Evolutionary conservation across 495 filamentous ascomycete genomes (phyloP), one percentile per base, ranked within the genome.

Genomic region (Xylaria cubensis): DNA sequence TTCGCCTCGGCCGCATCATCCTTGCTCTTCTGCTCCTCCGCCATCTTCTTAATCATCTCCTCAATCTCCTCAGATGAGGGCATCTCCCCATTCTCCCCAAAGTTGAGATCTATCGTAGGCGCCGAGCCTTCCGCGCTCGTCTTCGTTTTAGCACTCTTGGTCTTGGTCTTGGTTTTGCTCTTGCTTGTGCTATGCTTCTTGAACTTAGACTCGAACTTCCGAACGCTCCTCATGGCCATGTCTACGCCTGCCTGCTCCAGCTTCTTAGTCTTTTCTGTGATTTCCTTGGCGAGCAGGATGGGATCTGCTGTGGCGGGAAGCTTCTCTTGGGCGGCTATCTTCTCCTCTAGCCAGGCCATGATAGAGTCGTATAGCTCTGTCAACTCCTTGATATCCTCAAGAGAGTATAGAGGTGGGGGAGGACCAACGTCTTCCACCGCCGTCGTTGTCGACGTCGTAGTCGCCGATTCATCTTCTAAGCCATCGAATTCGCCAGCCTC

Each of bases 171-270:
- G 65, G 85, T 86, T 73, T 85, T 85, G 36, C 6, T 39, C 6
- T 39, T 39, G 64, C 78, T 81, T 73, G 78, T 81, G 74, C 73
- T 81, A 72, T 80, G 81, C 80, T 89, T 82, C 80, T 89, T 89
- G 32, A 77, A 80, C 73, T 83, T 79, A 53, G 80, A 74, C 72
- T 88, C 84, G 72, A 86, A 86, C 69, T 88, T 85, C 61, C 85
- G 87, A 74, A 94, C 90, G 76, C 90, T 90, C 86, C 89, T 91
- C 86, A 91, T 86, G 58, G 92, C 84, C 56, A 95, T 85, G 64
- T 92, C 90, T 76, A 92, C 85, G 55, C 92, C 88, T 6, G 87
- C 86, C 64, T 89, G 86, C 76, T 90, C 88, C 32, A 95, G 81
- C 80, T 89, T 84, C 75, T 89, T 86, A 9, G 88, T 82, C 76